These are phyloP conservation scores for Pugionium cornutum DNA, from an alignment of 345 rosid species.

Conservation along the genomic window DNA sequence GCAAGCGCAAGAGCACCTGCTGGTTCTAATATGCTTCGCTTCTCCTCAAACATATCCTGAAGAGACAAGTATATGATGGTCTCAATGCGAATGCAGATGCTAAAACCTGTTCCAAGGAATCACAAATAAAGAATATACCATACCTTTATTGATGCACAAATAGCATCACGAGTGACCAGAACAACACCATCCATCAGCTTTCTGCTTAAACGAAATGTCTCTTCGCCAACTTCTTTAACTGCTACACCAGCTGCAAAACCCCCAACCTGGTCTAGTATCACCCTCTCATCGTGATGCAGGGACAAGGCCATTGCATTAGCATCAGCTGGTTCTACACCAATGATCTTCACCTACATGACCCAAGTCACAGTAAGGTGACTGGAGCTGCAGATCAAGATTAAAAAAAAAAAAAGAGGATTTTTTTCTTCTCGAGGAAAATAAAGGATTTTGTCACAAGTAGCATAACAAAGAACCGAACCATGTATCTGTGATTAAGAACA, in stretches of 20 bases:
- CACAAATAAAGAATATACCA: background rate
- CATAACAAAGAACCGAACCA: no score
- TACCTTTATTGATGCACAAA: slow-evolving; percentile 99
- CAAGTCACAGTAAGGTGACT: slow-evolving; percentile 24
- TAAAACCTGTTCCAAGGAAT: background rate
- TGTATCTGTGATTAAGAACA: background rate
- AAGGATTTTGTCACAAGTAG: background rate
- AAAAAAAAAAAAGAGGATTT: background rate
- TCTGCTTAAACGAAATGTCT: slow-evolving; percentile 78
- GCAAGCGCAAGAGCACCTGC: slow-evolving; percentile 98
- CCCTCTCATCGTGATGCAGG: slow-evolving; percentile 86
- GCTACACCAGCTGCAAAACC: slow-evolving; percentile 99
- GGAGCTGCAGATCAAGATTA: background rate
- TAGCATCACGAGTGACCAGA: slow-evolving; percentile 97
- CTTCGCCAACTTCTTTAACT: slow-evolving; percentile 94
- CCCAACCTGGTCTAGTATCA: slow-evolving; percentile 85
- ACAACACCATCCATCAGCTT: slow-evolving; percentile 90
- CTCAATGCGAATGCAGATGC: background rate
- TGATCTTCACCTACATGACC: slow-evolving; percentile 73
- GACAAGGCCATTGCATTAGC: slow-evolving; percentile 99
- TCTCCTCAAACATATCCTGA: slow-evolving; percentile 98
- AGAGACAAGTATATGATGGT: slow-evolving; percentile 27
- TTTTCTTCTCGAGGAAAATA: no score
- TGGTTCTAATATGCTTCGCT: slow-evolving; percentile 89
- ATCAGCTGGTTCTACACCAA: slow-evolving; percentile 93